Percentiles rank a stretch among this genome's conserved stretches.
phyloP scores from a whole-genome alignment of 2,329 filamentous ascomycete genomes.

The Phoma sp. region DNA sequence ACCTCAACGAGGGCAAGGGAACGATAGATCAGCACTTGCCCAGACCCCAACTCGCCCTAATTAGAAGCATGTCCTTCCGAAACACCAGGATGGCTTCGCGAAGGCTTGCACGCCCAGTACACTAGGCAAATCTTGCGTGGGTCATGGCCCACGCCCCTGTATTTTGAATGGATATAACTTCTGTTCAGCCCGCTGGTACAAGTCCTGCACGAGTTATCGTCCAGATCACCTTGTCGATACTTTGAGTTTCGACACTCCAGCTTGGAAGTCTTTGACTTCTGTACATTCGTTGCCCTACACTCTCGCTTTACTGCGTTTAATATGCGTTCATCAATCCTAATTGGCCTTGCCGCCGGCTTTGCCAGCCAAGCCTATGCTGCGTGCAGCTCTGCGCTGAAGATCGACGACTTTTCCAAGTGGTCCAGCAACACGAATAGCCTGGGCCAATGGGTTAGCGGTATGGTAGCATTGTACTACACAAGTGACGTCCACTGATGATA shows the following conservation, averaged over 20 bases:
- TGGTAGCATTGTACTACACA: background rate
- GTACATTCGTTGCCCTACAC: constrained; percentile 47
- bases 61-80: constrained; percentile 25
- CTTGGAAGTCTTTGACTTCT: constrained; percentile 44
- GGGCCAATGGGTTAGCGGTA: constrained; percentile 47
- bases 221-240: constrained; percentile 27
- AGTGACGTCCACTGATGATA: background rate
- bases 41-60: constrained; percentile 22
- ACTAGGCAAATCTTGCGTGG: constrained; percentile 32
- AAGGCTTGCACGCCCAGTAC: constrained; percentile 34
- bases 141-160: constrained; percentile 30
- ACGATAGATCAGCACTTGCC: constrained; percentile 28
- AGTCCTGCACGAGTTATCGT: constrained; percentile 30
- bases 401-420: constrained; percentile 50
- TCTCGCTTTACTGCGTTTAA: constrained; percentile 33
- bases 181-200: constrained; percentile 13
- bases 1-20: constrained; percentile 14
- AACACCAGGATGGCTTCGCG: constrained; percentile 22
- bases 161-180: constrained; percentile 30
- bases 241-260: constrained; percentile 24
- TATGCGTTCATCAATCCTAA: constrained; percentile 41
- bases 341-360: constrained; percentile 43
- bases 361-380: constrained; percentile 39
- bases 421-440: constrained; percentile 47
- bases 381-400: constrained; percentile 45